A percentile compares a stretch with the other conserved stretches of the same genome.
Evolutionary conservation across 208 protist genomes (phyloP).

Genomic region (Acanthamoeba castellanii): DNA sequence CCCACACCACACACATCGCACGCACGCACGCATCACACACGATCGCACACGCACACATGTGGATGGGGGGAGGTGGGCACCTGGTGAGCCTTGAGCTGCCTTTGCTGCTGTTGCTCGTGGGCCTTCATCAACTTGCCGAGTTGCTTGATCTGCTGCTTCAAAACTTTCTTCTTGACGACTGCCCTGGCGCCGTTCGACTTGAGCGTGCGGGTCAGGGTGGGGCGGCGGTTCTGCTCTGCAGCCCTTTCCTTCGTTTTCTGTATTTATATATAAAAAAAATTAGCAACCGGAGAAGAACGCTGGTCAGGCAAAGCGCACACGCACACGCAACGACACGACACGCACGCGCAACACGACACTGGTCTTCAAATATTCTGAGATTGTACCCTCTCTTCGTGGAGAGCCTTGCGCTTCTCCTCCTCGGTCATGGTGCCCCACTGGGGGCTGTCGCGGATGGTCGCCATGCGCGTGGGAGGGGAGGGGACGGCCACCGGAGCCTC

Average conservation of each 20-base stretch:
- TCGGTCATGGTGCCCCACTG: slow-evolving; percentile 58
- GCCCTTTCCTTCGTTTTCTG: slow-evolving; percentile 33
- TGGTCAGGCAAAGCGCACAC: no score
- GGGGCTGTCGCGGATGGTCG: slow-evolving; percentile 35
- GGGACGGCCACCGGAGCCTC: background rate
- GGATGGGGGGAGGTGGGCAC: no score
- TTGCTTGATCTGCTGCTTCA: slow-evolving; percentile 58
- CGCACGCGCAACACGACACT: no score
- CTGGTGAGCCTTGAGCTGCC: slow-evolving; percentile 63
- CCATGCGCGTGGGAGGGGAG: background rate
- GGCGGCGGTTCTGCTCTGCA: slow-evolving; percentile 8
- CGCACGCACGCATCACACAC: background rate
- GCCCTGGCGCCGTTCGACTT: slow-evolving; percentile 57
- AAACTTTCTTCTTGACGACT: slow-evolving; percentile 61
- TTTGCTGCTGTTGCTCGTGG: slow-evolving; percentile 65
- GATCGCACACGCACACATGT: background rate
- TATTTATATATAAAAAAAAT: no score
- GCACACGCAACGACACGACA: background rate
- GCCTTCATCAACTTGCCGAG: slow-evolving; percentile 26
- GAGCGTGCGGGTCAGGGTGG: slow-evolving; percentile 42
- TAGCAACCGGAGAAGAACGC: no score
- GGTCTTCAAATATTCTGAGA: no score
- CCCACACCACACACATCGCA: background rate
- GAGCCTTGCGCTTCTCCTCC: slow-evolving; percentile 63
- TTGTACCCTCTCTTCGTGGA: slow-evolving; percentile 33